A percentile compares a stretch with the other conserved stretches of the same genome.
Conservation (phyloP, 352 stramenopile species). For the Globisporangium middletonii region DNA sequence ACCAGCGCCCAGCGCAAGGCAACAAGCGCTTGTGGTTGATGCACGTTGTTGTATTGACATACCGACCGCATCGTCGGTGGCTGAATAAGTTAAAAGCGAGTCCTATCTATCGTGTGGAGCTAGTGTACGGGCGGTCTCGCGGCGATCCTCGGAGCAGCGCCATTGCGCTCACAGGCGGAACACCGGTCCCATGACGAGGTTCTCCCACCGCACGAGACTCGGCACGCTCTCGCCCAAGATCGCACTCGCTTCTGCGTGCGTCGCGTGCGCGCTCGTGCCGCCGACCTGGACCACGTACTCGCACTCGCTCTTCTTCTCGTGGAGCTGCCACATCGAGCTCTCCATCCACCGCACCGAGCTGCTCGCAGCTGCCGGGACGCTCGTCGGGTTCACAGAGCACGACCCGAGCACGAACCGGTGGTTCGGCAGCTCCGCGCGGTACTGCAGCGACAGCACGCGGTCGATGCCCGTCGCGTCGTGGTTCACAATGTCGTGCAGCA, state of each 20-base stretch:
- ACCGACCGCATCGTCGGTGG: too few relatives aligned
- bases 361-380: conserved; percentile 46
- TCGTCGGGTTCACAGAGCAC: conserved; percentile 52
- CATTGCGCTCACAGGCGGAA: conserved; percentile 7
- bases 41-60: too few relatives aligned
- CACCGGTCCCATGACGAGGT: conserved; percentile 3
- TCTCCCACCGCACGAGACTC: conserved; percentile 8
- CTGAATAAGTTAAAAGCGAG: too few relatives aligned
- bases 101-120: too few relatives aligned
- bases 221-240: conserved; percentile 7
- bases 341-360: conserved; percentile 71
- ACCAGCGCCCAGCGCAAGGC: too few relatives aligned
- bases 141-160: too few relatives aligned
- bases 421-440: conserved; percentile 16
- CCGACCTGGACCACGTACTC: conserved; percentile 40
- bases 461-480: conserved; percentile 8
- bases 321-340: conserved; percentile 58
- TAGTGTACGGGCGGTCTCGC: too few relatives aligned
- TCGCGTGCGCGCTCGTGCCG: conserved; percentile 19
- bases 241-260: conserved; percentile 7
- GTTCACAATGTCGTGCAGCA: conserved; percentile 8
- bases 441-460: conserved; percentile 10
- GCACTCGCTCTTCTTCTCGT: conserved; percentile 7
- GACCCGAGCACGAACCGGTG: conserved; percentile 70
- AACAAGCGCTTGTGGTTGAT: too few relatives aligned